A percentile compares a stretch with the other conserved stretches of the same genome.
Evolutionary conservation across 257 asterid species (phyloP).

Genomic region (Buddleja alternifolia): DNA sequence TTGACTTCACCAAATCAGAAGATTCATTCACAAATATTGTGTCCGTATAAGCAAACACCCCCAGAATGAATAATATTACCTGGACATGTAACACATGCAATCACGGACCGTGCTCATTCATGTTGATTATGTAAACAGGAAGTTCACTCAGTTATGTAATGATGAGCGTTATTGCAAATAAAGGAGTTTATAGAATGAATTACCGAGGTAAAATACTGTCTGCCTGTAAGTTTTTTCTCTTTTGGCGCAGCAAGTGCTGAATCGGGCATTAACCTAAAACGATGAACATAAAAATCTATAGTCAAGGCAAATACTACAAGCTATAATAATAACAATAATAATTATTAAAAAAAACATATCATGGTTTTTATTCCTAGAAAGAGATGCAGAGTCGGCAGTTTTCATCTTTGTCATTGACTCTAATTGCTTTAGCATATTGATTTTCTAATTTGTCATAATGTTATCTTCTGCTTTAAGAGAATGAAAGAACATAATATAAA

Average conservation of each 20-base stretch:
- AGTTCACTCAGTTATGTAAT: background rate
- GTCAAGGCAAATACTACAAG: background rate
- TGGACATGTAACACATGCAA: background rate
- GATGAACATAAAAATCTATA: conserved; percentile 20
- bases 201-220: conserved; percentile 86
- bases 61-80: background rate
- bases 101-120: background rate
- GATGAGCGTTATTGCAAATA: conserved; percentile 4
- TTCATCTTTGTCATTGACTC: conserved; percentile 19
- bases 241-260: conserved; percentile 82
- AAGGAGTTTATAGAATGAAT: conserved; percentile 25
- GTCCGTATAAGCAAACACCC: background rate
- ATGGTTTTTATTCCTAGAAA: conserved; percentile 3
- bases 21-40: conserved; percentile 9
- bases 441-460: background rate
- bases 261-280: conserved; percentile 89
- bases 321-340: no score
- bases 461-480: conserved; percentile 6
- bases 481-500: background rate
- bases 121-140: conserved; percentile 8
- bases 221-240: conserved; percentile 90
- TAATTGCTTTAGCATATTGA: conserved; percentile 10
- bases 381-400: background rate
- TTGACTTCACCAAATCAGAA: background rate
- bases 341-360: background rate